Conservation (phyloP, 768 basidiomycete species). For the Lactarius pseudohatsudake region DNA sequence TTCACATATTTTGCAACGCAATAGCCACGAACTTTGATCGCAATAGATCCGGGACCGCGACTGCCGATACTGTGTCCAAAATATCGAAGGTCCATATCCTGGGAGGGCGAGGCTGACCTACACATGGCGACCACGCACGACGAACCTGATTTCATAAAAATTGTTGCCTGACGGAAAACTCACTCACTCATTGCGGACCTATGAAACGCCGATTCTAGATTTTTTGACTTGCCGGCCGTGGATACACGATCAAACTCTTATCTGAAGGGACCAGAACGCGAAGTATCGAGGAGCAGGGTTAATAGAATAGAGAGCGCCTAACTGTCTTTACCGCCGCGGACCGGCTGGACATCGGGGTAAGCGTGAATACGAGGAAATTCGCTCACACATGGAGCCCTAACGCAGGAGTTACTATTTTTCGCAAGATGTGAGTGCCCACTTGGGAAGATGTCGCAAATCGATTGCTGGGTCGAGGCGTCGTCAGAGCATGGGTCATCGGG, state of each 20-base stretch:
- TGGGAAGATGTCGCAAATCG: constrained; percentile 10
- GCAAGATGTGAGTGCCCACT: neutral
- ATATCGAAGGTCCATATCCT: neutral
- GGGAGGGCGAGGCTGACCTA: neutral
- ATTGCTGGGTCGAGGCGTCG: constrained; percentile 5
- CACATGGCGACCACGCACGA: constrained; percentile 5
- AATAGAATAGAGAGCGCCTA: neutral
- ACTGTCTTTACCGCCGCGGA: constrained; percentile 11
- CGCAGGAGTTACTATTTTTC: constrained; percentile 7
- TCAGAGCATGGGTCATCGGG: neutral
- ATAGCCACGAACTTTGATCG: neutral
- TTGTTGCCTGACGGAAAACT: constrained; percentile 3
- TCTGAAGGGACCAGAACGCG: constrained; percentile 1
- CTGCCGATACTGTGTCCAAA: neutral
- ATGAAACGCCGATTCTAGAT: constrained; percentile 6
- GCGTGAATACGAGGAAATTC: neutral
- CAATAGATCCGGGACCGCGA: neutral
- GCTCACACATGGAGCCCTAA: neutral
- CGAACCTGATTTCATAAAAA: neutral
- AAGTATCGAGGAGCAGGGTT: constrained; percentile 6
- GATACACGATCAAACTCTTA: constrained; percentile 20
- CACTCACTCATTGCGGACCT: neutral
- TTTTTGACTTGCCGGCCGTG: constrained; percentile 15
- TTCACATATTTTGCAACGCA: neutral
- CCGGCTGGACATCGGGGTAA: constrained; percentile 3